Base-by-base conservation (phyloP, 225 moss, liverwort and hornwort species). In the Climacium dendroides region DNA sequence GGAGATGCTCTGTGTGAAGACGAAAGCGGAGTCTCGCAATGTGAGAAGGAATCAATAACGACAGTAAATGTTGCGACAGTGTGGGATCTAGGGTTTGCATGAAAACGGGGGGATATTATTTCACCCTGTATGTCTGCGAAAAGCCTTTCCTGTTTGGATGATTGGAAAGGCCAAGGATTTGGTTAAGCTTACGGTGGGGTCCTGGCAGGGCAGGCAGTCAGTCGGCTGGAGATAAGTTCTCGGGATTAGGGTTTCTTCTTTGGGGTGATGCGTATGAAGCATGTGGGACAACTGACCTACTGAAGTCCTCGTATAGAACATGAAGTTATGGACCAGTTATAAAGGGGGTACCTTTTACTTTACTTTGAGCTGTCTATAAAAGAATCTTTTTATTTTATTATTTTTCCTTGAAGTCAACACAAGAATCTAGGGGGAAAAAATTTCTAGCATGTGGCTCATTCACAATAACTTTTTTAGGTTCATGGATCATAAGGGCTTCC, bases 341-440 rank as follows among this genome's bases (percentile, higher is more conserved):
- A 74, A 20, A 50, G 13, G 48, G 47, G 20, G 20, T 74, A 32
- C 20, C 20, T 74, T 74, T 32, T 4, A 39, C 23, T 74, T 32
- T 4, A 39, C 23, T 66, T n/a, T n/a, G 29, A 29, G 29, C 6
- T 5, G 19, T 19, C 2, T 18, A 11, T 18, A 6, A 47, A 11
- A 19, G 13, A 20, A 19, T 32, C 7, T 48, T 30, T n/a, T n/a
- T n/a, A n/a, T n/a, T n/a, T n/a, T n/a, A n/a, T n/a, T n/a, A n/a
- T n/a, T n/a, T 19, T 19, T 30, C 4, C 0, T 74, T 74, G 10
- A 32, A 8, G 9, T 19, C 2, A 18, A 0, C 1, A 8, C 5
- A 52, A 52, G 22, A 13, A 34, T 34, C 3, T 22, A 7, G 41
- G 19, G 48, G 48, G 10, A 48, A 48, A 22, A 13, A 67, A 17